Conservation (phyloP, 192 early-diverging fungal genomes). For the Entomortierella beljakovae region DNA sequence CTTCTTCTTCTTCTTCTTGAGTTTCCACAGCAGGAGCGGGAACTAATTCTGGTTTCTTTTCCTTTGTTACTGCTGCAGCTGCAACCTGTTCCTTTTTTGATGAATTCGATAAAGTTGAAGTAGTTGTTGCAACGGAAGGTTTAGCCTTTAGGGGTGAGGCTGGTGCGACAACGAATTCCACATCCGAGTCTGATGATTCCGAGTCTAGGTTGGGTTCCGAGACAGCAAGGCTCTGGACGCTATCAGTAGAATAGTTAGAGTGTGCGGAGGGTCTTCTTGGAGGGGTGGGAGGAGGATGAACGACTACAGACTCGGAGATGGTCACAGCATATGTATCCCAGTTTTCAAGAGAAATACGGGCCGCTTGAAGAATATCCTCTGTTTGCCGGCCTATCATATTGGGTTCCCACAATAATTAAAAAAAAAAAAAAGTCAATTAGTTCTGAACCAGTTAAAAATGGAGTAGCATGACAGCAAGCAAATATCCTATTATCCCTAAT, state of each 20-base stretch:
- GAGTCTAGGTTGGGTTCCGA: conserved; percentile 11
- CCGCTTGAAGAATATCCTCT: conserved; percentile 46
- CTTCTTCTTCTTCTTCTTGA: conserved; percentile 2
- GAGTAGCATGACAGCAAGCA: too few relatives aligned
- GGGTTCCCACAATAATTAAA: neutral
- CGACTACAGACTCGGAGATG: conserved; percentile 27
- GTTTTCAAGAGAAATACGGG: conserved; percentile 40
- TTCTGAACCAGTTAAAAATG: neutral
- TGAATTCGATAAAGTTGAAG: neutral
- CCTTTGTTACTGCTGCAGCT: neutral
- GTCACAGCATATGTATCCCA: conserved; percentile 49
- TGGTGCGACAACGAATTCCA: conserved; percentile 38
- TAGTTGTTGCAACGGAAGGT: conserved; percentile 30
- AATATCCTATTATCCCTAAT: neutral
- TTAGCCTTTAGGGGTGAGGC: conserved; percentile 41
- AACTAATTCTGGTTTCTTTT: neutral
- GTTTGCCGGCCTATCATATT: conserved; percentile 38
- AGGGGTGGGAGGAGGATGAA: conserved; percentile 38
- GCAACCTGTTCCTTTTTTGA: neutral
- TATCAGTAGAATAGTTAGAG: conserved; percentile 5
- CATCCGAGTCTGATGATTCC: conserved; percentile 14
- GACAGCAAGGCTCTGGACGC: conserved; percentile 20
- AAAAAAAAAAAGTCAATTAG: neutral
- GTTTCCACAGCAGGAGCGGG: neutral
- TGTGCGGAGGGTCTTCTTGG: conserved; percentile 7